Evolutionary conservation across 2,329 filamentous ascomycete species (phyloP), one percentile per base, ranked within the genome.

Genomic region (Fusarium armeniacum): DNA sequence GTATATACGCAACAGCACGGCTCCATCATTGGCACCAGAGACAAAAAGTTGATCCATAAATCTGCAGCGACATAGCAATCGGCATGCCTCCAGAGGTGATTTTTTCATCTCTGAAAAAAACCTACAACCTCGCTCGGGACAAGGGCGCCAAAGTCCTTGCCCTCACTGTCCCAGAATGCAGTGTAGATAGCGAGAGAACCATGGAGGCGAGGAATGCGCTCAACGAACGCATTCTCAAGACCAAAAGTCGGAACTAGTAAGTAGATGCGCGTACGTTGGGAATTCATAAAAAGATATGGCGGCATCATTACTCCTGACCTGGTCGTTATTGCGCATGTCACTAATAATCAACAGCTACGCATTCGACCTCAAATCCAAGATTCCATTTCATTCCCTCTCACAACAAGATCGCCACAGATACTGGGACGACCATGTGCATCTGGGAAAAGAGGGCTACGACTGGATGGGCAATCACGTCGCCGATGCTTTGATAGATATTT

Each of bases 381-480:
- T 91, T 8, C 87, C 88, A 1, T 90, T 85, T 70, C 82, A 83
- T 68, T 73, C 76, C 18, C 83, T 90, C 73, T 74, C 81, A 3
- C 76, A 82, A 10, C 73, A 79, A 1, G 82, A 86, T 59, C 81
- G 82, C 24, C 66, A 79, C 3, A 79, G 78, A 59, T 86, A 88
- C 71, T 91, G 88, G 87, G 83, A 88, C 67, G 89, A 91, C 77
- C 83, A 83, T 20, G 68, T 91, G 24, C 89, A 91, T 78, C 81
- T 90, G 12, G 86, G 84, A 1, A 76, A 80, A 0, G 82, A 80
- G 9, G 89, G 89, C 10, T 91, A 91, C 79, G 83, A 90, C 73
- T 79, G 86, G 71, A 87, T 91, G 81, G 89, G 89, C 3, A 80
- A 83, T 40, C 81, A 85, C 59, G 81, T 91, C 51, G 89, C 84